Base-by-base conservation (phyloP, 768 basidiomycete genomes). In the Hygrocybe coccinea region DNA sequence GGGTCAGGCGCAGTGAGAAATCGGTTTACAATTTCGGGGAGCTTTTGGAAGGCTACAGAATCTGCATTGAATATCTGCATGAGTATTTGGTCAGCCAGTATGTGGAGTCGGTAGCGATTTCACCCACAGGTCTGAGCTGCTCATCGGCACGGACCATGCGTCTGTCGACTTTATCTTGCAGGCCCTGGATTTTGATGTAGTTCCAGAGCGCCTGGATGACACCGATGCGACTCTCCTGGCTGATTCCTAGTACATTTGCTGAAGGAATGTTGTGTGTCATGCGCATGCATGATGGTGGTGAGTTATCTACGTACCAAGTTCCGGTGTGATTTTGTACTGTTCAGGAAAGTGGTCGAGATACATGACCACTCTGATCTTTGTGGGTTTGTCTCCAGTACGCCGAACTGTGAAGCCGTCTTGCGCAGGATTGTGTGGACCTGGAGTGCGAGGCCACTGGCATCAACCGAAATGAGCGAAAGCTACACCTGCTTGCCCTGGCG, bases 161-260 rank as follows among this genome's bases (percentile, higher is more conserved):
- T 54, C 89, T 75, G 68, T 92, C 89, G 0, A 81, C 80, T 61
- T 91, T 91, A 69, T 92, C 91, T 69, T 92, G 90, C 15, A 95
- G 71, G 22, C 83, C 81, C 60, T 92, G 78, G 12, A 86, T 74
- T 67, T 94, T 95, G 72, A 97, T 88, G 62, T 95, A 93, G 64
- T 88, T 90, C 95, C 95, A 98, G 10, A 97, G 67, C 0, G 89
- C 81, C 54, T 91, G 86, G 15, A 95, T 79, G 15, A 91, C 81
- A 5, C 87, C 90, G 21, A 86, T 74, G 25, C 91, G 81, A 35
- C 89, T 91, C 25, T 91, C 92, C 65, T 97, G 89, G 61, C 88
- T 87, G 66, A 94, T 79, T 17, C 84, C 86, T 37, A 97, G 76
- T 11, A 93, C 68, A 44, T 75, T 76, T 1, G 76, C 87, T 87